Evolutionary conservation across 495 filamentous ascomycete species (phyloP).

Genomic region (Pyrenopolyporus hunteri): DNA sequence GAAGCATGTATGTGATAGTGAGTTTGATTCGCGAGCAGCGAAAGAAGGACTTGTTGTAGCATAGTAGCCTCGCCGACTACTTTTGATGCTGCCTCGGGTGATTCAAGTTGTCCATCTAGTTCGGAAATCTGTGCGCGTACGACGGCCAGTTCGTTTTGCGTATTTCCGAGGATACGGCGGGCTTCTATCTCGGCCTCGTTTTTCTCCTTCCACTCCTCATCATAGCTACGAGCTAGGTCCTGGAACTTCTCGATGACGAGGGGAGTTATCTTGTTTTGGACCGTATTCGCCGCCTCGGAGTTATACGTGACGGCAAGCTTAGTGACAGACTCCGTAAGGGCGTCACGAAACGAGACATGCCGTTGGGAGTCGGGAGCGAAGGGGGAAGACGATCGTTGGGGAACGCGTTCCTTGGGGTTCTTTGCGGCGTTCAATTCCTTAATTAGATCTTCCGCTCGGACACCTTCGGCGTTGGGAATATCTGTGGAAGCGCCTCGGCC

Average conservation of each 20-base stretch:
- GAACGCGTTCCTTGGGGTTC: slow-evolving; percentile 50
- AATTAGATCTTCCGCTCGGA: slow-evolving; percentile 79
- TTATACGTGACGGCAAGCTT: slow-evolving; percentile 49
- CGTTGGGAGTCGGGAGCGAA: slow-evolving; percentile 62
- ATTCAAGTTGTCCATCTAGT: slow-evolving; percentile 50
- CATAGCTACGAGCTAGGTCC: slow-evolving; percentile 62
- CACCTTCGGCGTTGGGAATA: slow-evolving; percentile 76
- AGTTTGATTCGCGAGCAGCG: slow-evolving; percentile 50
- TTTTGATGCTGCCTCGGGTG: slow-evolving; percentile 52
- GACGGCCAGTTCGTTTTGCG: slow-evolving; percentile 59
- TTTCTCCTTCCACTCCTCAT: slow-evolving; percentile 65
- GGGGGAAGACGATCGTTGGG: slow-evolving; percentile 65
- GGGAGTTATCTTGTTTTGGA: slow-evolving; percentile 62
- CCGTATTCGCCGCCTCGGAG: slow-evolving; percentile 64
- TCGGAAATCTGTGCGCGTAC: slow-evolving; percentile 57
- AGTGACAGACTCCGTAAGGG: slow-evolving; percentile 42
- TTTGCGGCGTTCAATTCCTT: slow-evolving; percentile 60
- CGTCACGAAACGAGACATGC: slow-evolving; percentile 50
- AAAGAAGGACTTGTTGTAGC: slow-evolving; percentile 46
- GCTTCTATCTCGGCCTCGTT: slow-evolving; percentile 64
- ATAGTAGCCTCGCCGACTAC: slow-evolving; percentile 44
- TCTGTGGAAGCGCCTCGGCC: slow-evolving; percentile 76
- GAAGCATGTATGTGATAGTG: slow-evolving; percentile 46
- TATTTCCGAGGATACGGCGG: slow-evolving; percentile 58
- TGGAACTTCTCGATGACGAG: slow-evolving; percentile 63